These are phyloP conservation scores for Penicillium sp. DNA, from an alignment of 2,329 filamentous ascomycete species.

Conservation along the genomic window DNA sequence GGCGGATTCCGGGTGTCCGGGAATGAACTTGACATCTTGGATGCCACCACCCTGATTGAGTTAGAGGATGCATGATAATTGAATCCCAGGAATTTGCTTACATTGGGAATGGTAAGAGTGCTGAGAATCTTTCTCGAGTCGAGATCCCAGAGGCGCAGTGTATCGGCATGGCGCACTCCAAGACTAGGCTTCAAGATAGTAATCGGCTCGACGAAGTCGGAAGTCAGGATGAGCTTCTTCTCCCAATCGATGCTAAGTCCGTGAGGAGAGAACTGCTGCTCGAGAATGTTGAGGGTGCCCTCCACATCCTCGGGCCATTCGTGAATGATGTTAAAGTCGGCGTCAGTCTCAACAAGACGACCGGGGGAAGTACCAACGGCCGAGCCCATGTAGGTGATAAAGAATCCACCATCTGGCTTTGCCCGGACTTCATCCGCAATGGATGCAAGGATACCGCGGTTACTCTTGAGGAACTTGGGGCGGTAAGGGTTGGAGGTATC, in stretches of 20 bases:
- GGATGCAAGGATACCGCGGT: slow-evolving; percentile 58
- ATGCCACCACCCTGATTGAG: slow-evolving; percentile 52
- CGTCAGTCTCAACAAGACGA: slow-evolving; percentile 60
- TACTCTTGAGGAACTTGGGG: slow-evolving; percentile 59
- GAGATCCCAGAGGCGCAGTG: slow-evolving; percentile 60
- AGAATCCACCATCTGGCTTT: slow-evolving; percentile 61
- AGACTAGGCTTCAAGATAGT: slow-evolving; percentile 59
- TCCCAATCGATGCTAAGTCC: slow-evolving; percentile 59
- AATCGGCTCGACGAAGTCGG: slow-evolving; percentile 62
- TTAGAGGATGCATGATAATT: background rate
- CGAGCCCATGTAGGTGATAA: slow-evolving; percentile 62
- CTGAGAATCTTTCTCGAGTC: slow-evolving; percentile 54
- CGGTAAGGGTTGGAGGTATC: slow-evolving; percentile 59
- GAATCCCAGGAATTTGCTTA: slow-evolving; percentile 23
- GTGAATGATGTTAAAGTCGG: slow-evolving; percentile 59
- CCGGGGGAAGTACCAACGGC: slow-evolving; percentile 59
- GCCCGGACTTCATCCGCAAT: slow-evolving; percentile 63
- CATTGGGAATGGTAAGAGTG: slow-evolving; percentile 60
- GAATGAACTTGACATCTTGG: slow-evolving; percentile 66
- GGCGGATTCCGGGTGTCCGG: slow-evolving; percentile 57
- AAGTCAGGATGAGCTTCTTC: slow-evolving; percentile 58
- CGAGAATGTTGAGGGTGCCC: slow-evolving; percentile 56
- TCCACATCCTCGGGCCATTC: slow-evolving; percentile 60
- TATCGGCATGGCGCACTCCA: slow-evolving; percentile 56
- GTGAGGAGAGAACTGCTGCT: slow-evolving; percentile 61